Conservation (phyloP, 2,329 filamentous ascomycete species). For the Thielaviopsis musarum region DNA sequence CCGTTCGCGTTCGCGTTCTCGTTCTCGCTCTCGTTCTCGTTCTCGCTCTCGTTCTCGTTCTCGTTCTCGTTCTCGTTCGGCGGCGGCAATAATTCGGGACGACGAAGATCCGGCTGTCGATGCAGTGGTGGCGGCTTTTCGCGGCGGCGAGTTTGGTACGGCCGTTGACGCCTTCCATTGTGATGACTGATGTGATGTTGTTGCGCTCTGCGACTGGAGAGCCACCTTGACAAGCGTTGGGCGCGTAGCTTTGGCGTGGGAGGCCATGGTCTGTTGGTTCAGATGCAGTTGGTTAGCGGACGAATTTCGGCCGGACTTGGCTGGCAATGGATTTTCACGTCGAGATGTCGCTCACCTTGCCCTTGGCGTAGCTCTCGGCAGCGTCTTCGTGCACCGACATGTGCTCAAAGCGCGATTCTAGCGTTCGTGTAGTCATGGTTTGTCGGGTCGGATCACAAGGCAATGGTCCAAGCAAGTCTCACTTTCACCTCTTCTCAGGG, state of each 20-base stretch:
- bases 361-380: conserved; percentile 49
- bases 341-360: conserved; percentile 45
- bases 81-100: conserved; percentile 1
- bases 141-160: conserved; percentile 2
- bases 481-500: not conserved
- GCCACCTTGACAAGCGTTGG: conserved; percentile 76
- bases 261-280: conserved; percentile 8
- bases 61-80: conserved; percentile 7
- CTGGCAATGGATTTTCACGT: not conserved
- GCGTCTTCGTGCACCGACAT: conserved; percentile 85
- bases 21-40: conserved; percentile 6
- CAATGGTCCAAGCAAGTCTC: not conserved
- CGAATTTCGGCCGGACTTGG: not conserved
- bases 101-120: conserved; percentile 9
- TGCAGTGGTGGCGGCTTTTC: conserved; percentile 2
- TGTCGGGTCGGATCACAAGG: conserved; percentile 7
- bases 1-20: not conserved
- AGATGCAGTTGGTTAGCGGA: not conserved
- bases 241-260: conserved; percentile 20
- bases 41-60: conserved; percentile 6
- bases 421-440: conserved; percentile 54
- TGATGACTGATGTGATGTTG: conserved; percentile 30
- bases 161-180: conserved; percentile 9
- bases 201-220: conserved; percentile 60
- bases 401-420: conserved; percentile 80